Conservation (phyloP, 306 rosid species). For the Cucurbita ficifolia region DNA sequence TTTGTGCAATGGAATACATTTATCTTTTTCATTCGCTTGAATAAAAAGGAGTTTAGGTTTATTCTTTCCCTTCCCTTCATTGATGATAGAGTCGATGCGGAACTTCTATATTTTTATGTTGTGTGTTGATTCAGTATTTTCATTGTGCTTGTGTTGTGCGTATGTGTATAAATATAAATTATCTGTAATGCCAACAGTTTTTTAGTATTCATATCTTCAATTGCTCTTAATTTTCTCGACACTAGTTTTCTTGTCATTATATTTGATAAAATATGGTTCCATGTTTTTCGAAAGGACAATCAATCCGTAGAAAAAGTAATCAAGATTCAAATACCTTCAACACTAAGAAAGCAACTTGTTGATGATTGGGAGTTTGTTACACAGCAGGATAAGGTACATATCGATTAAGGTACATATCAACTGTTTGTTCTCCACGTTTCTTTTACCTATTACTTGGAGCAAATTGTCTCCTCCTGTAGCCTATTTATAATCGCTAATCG, state of each 20-base stretch:
- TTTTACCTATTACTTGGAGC: not conserved
- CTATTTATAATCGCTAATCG: not conserved
- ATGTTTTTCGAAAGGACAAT: slow-evolving; percentile 42
- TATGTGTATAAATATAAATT: not conserved
- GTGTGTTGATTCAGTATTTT: no score
- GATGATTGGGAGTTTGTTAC: slow-evolving; percentile 83
- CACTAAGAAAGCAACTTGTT: slow-evolving; percentile 85
- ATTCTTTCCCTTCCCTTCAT: not conserved
- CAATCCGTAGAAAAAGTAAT: slow-evolving; percentile 52
- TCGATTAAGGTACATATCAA: slow-evolving; percentile 36
- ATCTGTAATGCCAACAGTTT: not conserved
- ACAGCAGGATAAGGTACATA: slow-evolving; percentile 76
- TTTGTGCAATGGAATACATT: not conserved
- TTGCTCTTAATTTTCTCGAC: not conserved
- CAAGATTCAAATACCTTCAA: slow-evolving; percentile 88
- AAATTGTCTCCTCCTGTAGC: not conserved
- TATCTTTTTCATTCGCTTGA: not conserved
- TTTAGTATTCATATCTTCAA: not conserved
- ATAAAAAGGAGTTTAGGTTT: not conserved
- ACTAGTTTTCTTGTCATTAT: not conserved
- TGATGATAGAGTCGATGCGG: not conserved
- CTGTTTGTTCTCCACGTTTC: not conserved
- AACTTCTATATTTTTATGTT: not conserved
- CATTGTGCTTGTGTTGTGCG: not conserved
- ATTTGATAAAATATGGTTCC: not conserved